phyloP scores from a whole-genome alignment of 257 asterid species.

The Nemophila menziesii region DNA sequence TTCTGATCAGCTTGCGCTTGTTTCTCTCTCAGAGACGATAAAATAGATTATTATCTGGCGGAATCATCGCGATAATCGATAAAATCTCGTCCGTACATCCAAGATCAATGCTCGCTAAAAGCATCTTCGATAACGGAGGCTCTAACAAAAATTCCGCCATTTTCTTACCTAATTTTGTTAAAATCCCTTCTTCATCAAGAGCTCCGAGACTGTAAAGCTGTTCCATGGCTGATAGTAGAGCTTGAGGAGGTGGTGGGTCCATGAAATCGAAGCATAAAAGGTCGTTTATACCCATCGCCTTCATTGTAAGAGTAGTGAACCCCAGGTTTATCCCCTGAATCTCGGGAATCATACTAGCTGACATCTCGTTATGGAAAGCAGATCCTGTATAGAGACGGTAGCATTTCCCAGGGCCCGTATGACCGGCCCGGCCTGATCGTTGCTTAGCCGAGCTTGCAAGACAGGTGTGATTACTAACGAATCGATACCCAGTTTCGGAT shows the following conservation, averaged over 20 bases:
- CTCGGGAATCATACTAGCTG: constrained; percentile 78
- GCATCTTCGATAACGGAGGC: constrained; percentile 86
- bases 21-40: constrained; percentile 87
- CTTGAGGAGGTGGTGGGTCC: too few species aligned
- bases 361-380: constrained; percentile 93
- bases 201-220: constrained; percentile 90
- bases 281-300: constrained; percentile 94
- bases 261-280: too few species aligned
- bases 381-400: constrained; percentile 90
- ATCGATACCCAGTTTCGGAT: constrained; percentile 88
- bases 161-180: constrained; percentile 82
- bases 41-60: constrained; percentile 75
- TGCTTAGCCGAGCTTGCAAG: constrained; percentile 97
- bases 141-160: constrained; percentile 94
- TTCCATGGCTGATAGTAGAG: constrained; percentile 86
- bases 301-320: constrained; percentile 63
- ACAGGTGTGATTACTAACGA: constrained; percentile 85
- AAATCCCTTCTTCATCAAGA: constrained; percentile 83
- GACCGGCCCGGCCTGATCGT: constrained; percentile 86
- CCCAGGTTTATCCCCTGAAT: constrained; percentile 94
- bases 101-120: constrained; percentile 84
- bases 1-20: constrained; percentile 95
- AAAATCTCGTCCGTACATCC: too few species aligned
- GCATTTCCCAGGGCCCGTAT: constrained; percentile 93
- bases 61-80: constrained; percentile 85